Evolutionary conservation across 2,329 filamentous ascomycete genomes (phyloP).

Genomic region (Podosphaera leucotricha): DNA sequence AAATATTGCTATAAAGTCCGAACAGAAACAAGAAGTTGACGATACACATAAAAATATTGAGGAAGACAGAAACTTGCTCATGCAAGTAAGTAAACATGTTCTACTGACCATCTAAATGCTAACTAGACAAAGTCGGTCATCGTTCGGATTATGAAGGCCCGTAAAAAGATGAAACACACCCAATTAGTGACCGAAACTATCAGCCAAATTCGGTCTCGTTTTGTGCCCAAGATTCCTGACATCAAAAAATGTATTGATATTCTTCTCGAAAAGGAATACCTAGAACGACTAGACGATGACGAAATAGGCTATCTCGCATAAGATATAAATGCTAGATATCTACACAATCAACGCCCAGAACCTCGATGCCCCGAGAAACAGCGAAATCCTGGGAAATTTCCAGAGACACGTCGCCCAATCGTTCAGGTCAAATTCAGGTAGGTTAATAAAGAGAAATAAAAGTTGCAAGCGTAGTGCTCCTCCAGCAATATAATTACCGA

Average conservation of each 20-base stretch:
- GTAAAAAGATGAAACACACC: constrained; percentile 96
- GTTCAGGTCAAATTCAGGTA: not conserved
- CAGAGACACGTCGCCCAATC: not conserved
- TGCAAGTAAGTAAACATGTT: constrained; percentile 48
- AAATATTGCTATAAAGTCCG: constrained; percentile 82
- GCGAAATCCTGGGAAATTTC: not conserved
- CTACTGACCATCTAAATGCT: constrained; percentile 6
- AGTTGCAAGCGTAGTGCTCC: not conserved
- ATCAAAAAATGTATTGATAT: constrained; percentile 99
- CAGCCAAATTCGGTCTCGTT: constrained; percentile 77
- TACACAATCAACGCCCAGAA: not conserved
- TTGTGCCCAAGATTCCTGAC: constrained; percentile 76
- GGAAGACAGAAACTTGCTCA: constrained; percentile 84
- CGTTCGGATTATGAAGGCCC: constrained; percentile 98
- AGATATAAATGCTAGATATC: constrained; percentile 8
- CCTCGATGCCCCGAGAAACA: no score
- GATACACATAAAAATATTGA: constrained; percentile 99
- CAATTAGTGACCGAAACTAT: constrained; percentile 90
- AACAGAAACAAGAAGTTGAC: constrained; percentile 86
- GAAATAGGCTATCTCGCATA: constrained; percentile 86
- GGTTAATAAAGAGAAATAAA: not conserved
- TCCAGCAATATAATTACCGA: not conserved
- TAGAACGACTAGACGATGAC: constrained; percentile 84
- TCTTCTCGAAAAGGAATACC: constrained; percentile 92
- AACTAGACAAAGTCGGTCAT: constrained; percentile 56